phyloP scores from a whole-genome alignment of 2,329 filamentous ascomycete species.

The Colletotrichum costaricense region DNA sequence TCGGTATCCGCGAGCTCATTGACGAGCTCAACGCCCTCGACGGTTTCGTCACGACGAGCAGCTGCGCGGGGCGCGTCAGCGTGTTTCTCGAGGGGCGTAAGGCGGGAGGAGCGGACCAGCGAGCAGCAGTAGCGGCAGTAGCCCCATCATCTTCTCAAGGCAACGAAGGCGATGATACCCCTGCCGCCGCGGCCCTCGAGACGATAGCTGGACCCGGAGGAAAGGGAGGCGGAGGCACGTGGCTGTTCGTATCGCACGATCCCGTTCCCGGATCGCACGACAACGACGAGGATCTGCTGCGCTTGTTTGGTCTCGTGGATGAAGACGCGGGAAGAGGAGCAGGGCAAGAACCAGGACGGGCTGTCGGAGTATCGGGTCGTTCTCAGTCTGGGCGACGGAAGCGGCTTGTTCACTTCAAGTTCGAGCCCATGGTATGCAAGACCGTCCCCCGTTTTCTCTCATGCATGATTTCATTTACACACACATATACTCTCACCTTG shows the following conservation, averaged over 20 bases:
- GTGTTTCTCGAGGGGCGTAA: conserved; percentile 87
- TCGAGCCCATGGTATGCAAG: conserved; percentile 87
- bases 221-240: conserved; percentile 85
- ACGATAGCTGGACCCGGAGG: conserved; percentile 75
- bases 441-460: conserved; percentile 13
- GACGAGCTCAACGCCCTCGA: conserved; percentile 79
- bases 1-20: conserved; percentile 81
- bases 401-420: conserved; percentile 84
- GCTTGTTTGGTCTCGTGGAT: conserved; percentile 51
- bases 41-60: conserved; percentile 91
- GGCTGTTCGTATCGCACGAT: conserved; percentile 91
- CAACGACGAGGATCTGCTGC: conserved; percentile 35
- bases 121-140: conserved; percentile 19
- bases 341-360: not conserved
- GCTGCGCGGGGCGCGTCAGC: conserved; percentile 87
- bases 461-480: not conserved
- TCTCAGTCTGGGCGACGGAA: conserved; percentile 41
- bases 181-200: conserved; percentile 28
- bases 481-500: not conserved
- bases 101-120: conserved; percentile 34
- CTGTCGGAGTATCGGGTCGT: conserved; percentile 22
- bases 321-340: conserved; percentile 18
- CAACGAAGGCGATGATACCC: conserved; percentile 26
- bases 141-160: conserved; percentile 5
- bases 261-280: conserved; percentile 58